phyloP scores from a whole-genome alignment of 2,329 filamentous ascomycete genomes.

The Leptographium radiaticola region DNA sequence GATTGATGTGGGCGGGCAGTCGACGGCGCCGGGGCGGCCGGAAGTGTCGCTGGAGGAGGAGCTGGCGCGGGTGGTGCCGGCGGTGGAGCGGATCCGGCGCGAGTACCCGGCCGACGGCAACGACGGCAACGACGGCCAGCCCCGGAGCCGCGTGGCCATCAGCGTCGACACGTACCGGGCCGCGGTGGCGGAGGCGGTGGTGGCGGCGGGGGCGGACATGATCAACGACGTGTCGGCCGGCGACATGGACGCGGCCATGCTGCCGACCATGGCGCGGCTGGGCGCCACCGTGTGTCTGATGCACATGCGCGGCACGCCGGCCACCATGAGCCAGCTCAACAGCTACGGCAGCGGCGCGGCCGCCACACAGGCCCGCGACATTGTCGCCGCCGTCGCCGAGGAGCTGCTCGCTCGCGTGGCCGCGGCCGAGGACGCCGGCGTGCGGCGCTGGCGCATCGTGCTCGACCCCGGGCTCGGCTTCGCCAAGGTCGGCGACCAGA shows the following conservation, averaged over 20 bases:
- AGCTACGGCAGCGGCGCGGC: constrained; percentile 36
- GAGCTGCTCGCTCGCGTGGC: constrained; percentile 60
- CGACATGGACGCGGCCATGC: constrained; percentile 65
- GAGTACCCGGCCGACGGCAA: background rate
- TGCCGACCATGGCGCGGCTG: constrained; percentile 62
- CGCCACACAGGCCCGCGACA: constrained; percentile 22
- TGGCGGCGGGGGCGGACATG: constrained; percentile 72
- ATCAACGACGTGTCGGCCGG: constrained; percentile 93
- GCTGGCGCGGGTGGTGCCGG: constrained; percentile 61
- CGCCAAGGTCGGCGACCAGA: constrained; percentile 71
- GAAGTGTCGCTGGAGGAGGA: constrained; percentile 65
- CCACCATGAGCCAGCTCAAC: constrained; percentile 61
- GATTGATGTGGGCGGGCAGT: constrained; percentile 88
- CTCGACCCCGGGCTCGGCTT: constrained; percentile 92
- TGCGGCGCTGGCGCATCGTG: constrained; percentile 87
- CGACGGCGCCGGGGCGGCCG: constrained; percentile 64
- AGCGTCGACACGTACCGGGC: constrained; percentile 92
- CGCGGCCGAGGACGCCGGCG: constrained; percentile 66
- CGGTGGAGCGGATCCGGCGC: constrained; percentile 59
- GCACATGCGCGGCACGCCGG: constrained; percentile 85
- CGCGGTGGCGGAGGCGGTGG: constrained; percentile 61
- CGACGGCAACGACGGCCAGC: background rate
- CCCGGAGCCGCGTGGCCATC: constrained; percentile 50
- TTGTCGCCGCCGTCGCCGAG: constrained; percentile 49
- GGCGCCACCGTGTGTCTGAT: constrained; percentile 73